Evolutionary conservation across 106 monocot species (phyloP), one percentile per base, ranked within the genome.

Genomic region (Posidonia australis): DNA sequence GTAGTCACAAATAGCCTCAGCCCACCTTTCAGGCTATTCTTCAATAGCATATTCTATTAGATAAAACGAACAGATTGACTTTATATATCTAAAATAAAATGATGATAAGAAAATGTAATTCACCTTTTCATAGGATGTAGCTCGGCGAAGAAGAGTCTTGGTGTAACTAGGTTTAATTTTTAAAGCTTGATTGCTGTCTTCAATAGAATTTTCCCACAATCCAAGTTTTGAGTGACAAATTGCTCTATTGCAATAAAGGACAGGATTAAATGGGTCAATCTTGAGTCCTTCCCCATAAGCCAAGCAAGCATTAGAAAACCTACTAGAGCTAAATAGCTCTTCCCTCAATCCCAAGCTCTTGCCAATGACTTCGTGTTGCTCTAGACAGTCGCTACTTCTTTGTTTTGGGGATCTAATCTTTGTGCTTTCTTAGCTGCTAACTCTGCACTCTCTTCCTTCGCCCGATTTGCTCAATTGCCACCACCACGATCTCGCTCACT

Each of bases 1-100:
- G 67, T 93, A 89, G 62, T 93, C 89, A 30, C 64, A 64, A 18
- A 89, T 83, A 29, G 80, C 70, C 62, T 89, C 93, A 29, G 51
- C 72, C 93, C 89, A 93, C 29, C 83, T 60, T 67, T 93, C 93
- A 18, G 89, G 85, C 93, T 93, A 63, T 83, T 93, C 89, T 17
- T 51, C 67, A 74, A 83, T 57, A 46, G 83, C 86, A 25, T 61
- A 74, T 12, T 89, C 89, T 9, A 89, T 83, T 59, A 89, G 79
- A 5, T 86, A 63, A 60, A 89, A 86, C 7, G 93, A 86, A n/a
- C n/a, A n/a, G n/a, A n/a, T n/a, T n/a, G n/a, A n/a, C n/a, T n/a
- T n/a, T n/a, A n/a, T n/a, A n/a, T n/a, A n/a, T n/a, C n/a, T n/a
- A n/a, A n/a, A n/a, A n/a, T n/a, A n/a, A n/a, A n/a, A n/a, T n/a